Conservation (phyloP, 2,329 filamentous ascomycete species). For the Parastagonospora avenae region DNA sequence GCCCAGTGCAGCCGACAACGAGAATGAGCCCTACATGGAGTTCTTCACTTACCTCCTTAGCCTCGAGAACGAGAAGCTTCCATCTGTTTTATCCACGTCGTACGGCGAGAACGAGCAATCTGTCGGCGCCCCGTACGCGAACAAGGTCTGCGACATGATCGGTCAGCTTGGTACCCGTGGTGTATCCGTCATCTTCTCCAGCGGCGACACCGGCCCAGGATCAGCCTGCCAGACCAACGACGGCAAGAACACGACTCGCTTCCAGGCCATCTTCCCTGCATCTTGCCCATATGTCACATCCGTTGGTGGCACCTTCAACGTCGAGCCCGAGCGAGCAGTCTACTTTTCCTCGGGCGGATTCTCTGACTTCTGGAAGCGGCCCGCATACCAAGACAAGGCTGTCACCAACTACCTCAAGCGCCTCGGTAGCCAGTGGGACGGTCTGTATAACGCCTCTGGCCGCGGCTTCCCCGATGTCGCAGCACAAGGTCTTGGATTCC, state of each 20-base stretch:
- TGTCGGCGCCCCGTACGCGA: slow-evolving; percentile 43
- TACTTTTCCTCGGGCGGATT: slow-evolving; percentile 53
- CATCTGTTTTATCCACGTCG: slow-evolving; percentile 45
- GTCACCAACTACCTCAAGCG: slow-evolving; percentile 47
- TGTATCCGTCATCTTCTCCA: slow-evolving; percentile 48
- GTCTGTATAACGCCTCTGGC: slow-evolving; percentile 51
- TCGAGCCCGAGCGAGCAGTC: slow-evolving; percentile 48
- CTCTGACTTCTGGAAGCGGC: slow-evolving; percentile 50
- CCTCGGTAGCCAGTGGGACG: slow-evolving; percentile 47
- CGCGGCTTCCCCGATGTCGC: slow-evolving; percentile 54
- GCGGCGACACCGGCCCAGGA: slow-evolving; percentile 48
- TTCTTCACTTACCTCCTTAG: slow-evolving; percentile 45
- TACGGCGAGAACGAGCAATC: slow-evolving; percentile 50
- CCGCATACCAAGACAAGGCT: slow-evolving; percentile 50
- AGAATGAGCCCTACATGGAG: slow-evolving; percentile 56
- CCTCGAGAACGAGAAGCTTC: slow-evolving; percentile 42
- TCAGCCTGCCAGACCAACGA: slow-evolving; percentile 54
- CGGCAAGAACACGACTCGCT: slow-evolving; percentile 50
- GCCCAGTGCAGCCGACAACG: slow-evolving; percentile 47
- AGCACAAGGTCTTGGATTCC: slow-evolving; percentile 45
- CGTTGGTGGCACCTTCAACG: slow-evolving; percentile 49
- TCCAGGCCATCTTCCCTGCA: slow-evolving; percentile 54
- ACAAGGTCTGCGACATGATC: slow-evolving; percentile 47
- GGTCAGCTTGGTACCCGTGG: slow-evolving; percentile 48
- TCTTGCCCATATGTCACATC: slow-evolving; percentile 56